Evolutionary conservation across 1,284 basidiomycete genomes (phyloP).

Genomic region (Tylopilus orsonianus): DNA sequence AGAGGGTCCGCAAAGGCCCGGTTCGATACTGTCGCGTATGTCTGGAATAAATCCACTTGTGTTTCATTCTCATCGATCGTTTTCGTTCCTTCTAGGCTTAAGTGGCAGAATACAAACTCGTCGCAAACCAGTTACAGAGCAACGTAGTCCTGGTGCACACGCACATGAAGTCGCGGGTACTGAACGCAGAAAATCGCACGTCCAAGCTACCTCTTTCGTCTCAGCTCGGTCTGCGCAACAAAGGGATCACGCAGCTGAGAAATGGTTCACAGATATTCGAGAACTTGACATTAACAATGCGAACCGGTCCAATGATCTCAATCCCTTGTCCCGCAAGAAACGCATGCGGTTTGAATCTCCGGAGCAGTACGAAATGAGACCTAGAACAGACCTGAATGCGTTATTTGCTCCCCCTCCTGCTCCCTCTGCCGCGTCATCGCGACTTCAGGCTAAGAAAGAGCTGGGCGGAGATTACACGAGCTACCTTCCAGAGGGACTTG

Average conservation of each 20-base stretch:
- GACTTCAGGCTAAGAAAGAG: conserved; percentile 36
- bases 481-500: conserved; percentile 33
- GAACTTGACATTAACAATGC: conserved; percentile 19
- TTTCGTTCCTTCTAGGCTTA: conserved; percentile 14
- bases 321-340: conserved; percentile 7
- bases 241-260: conserved; percentile 25
- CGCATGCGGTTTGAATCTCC: not conserved
- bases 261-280: conserved; percentile 25
- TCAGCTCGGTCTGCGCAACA: conserved; percentile 24
- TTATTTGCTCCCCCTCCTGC: conserved; percentile 21
- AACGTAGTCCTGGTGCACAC: not conserved
- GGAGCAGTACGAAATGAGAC: conserved; percentile 25
- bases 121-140: conserved; percentile 5
- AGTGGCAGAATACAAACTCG: conserved; percentile 13
- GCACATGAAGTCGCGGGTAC: not conserved
- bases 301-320: not conserved
- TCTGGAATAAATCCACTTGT: not conserved
- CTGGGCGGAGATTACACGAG: conserved; percentile 52
- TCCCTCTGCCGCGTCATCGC: conserved; percentile 7
- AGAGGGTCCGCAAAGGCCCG: not conserved
- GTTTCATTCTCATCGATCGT: not conserved
- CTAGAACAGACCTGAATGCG: conserved; percentile 25
- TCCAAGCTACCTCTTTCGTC: conserved; percentile 22
- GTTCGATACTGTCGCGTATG: conserved; percentile 27
- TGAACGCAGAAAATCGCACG: not conserved